phyloP scores from a whole-genome alignment of 1,284 basidiomycete species.

The Apiotrichum siamense region DNA sequence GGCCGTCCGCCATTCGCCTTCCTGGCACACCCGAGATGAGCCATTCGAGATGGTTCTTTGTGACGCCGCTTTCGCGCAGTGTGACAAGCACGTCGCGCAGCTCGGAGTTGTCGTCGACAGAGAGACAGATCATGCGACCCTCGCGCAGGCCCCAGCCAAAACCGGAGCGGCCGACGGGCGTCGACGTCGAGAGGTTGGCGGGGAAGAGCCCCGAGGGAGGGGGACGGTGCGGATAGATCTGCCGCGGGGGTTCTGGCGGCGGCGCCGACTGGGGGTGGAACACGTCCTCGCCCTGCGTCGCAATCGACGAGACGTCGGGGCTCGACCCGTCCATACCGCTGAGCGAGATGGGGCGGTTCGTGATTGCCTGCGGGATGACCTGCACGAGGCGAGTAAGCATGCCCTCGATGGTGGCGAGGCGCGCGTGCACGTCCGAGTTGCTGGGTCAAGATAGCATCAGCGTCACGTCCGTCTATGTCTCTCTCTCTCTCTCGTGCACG shows the following conservation, averaged over 20 bases:
- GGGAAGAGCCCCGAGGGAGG: conserved; percentile 44
- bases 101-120: conserved; percentile 36
- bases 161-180: conserved; percentile 31
- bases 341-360: not conserved
- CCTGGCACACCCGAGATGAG: conserved; percentile 46
- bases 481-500: too few relatives aligned
- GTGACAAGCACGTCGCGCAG: conserved; percentile 42
- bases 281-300: conserved; percentile 36
- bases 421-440: conserved; percentile 44
- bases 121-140: conserved; percentile 37
- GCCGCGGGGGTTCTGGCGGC: conserved; percentile 20
- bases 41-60: conserved; percentile 44
- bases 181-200: conserved; percentile 27
- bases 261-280: conserved; percentile 37
- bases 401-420: conserved; percentile 45
- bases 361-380: conserved; percentile 19
- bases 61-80: conserved; percentile 46
- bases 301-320: conserved; percentile 36
- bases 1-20: conserved; percentile 43
- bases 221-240: conserved; percentile 37
- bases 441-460: conserved; percentile 17
- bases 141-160: conserved; percentile 44
- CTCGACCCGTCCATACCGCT: conserved; percentile 19
- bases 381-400: conserved; percentile 41
- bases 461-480: too few relatives aligned